Evolutionary conservation across 108 stramenopile species (phyloP), one percentile per base, ranked within the genome.

Genomic region (Fragilaria crotonensis): DNA sequence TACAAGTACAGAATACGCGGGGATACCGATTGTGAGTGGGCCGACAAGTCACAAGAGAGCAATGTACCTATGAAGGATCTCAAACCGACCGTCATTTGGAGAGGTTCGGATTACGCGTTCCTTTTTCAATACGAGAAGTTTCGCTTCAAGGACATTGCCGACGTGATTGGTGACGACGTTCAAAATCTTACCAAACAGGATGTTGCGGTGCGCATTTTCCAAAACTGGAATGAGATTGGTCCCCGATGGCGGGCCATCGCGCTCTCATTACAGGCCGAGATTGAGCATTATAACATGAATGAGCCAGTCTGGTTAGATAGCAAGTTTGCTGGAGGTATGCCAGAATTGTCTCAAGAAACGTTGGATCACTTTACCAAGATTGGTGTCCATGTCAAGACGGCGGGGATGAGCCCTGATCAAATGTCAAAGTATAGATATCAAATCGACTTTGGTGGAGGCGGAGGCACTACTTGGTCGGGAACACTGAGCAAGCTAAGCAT

Each of bases 381-480:
- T 7, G 36, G 36, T 41, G 36, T 41, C 7, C 36, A 41, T 41
- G 36, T 41, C 36, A 7, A 41, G 7, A 14, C 7, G 14, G 23
- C 22, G 29, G 9, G n/a, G 9, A 54, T 54, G 53, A 9, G 7
- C 9, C 11, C 53, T 14, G 4, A 54, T 28, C 19, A 54, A 17
- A 54, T 54, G 58, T 48, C 68, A 11, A 55, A 30, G 3, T 78
- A 74, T 48, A 70, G 59, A 54, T 78, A 78, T 46, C 73, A 74
- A 36, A 71, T 78, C 45, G 77, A 78, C 59, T 53, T 78, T 18
- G 77, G 77, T 44, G 77, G 77, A 9, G 77, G 73, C 29, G 73
- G 77, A 75, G 54, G 77, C 0, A 78, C 77, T 4, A 71, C 66
- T 0, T 78, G 77, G 77, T 63, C 59, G 17, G 77, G 73, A 2